Evolutionary conservation across 768 basidiomycete species (phyloP).

Genomic region (Calocera cornea): DNA sequence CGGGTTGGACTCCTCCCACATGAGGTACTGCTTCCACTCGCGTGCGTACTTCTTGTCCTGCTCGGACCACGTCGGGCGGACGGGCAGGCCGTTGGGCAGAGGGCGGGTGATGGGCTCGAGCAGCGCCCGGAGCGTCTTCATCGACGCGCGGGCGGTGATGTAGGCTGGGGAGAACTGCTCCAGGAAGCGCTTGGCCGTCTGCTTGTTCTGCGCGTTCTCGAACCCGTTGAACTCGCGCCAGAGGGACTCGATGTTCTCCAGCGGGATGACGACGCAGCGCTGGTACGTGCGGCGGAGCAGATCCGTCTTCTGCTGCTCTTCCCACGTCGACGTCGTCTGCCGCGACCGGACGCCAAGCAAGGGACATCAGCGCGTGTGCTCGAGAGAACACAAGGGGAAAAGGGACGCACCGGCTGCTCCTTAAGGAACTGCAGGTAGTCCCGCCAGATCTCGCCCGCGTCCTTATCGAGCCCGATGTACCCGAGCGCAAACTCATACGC

Average conservation of each 20-base stretch:
- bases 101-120: slow-evolving; percentile 47
- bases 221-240: slow-evolving; percentile 93
- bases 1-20: slow-evolving; percentile 92
- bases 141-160: slow-evolving; percentile 85
- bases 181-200: slow-evolving; percentile 96
- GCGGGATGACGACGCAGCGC: slow-evolving; percentile 83
- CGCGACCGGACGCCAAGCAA: no score
- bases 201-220: slow-evolving; percentile 76
- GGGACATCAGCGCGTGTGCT: no score
- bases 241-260: slow-evolving; percentile 80
- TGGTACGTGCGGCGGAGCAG: slow-evolving; percentile 82
- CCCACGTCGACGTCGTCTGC: slow-evolving; percentile 75
- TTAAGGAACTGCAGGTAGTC: slow-evolving; percentile 88
- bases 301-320: slow-evolving; percentile 92
- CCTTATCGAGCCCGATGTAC: slow-evolving; percentile 82
- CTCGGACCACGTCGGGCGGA: slow-evolving; percentile 55
- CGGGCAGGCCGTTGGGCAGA: slow-evolving; percentile 45
- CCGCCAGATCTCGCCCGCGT: slow-evolving; percentile 82
- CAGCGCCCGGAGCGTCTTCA: slow-evolving; percentile 63
- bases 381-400: background rate
- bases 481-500: slow-evolving; percentile 89
- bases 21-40: slow-evolving; percentile 82
- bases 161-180: slow-evolving; percentile 81
- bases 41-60: slow-evolving; percentile 63
- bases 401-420: slow-evolving; percentile 50